phyloP scores from a whole-genome alignment of 2,329 filamentous ascomycete genomes.

The Paramyrothecium roridum region DNA sequence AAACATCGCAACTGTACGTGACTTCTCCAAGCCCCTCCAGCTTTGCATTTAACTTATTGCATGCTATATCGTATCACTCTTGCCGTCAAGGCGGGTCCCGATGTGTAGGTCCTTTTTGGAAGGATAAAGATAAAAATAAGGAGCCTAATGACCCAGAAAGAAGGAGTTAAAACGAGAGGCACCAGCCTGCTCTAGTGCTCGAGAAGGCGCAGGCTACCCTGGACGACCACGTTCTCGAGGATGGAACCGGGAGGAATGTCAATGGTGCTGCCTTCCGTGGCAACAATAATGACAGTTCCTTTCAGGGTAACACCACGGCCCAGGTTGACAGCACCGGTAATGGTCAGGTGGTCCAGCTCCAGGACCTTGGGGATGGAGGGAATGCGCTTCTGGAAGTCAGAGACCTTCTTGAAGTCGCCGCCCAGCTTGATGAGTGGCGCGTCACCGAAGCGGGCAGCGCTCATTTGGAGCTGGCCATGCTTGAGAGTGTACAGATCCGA shows the following conservation, averaged over 20 bases:
- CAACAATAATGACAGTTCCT: slow-evolving; percentile 98
- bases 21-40: neutral
- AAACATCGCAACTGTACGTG: neutral
- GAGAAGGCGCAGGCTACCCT: slow-evolving; percentile 81
- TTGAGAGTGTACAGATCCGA: slow-evolving; percentile 98
- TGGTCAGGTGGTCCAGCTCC: slow-evolving; percentile 91
- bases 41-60: neutral
- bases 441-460: slow-evolving; percentile 92
- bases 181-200: slow-evolving; percentile 51
- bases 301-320: slow-evolving; percentile 94
- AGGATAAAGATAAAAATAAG: neutral
- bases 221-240: slow-evolving; percentile 97
- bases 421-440: slow-evolving; percentile 98
- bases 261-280: slow-evolving; percentile 95
- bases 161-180: neutral
- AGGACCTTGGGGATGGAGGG: slow-evolving; percentile 86
- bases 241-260: slow-evolving; percentile 96
- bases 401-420: slow-evolving; percentile 99
- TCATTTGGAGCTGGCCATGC: slow-evolving; percentile 97
- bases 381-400: slow-evolving; percentile 88
- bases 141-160: neutral
- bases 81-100: neutral
- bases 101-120: neutral
- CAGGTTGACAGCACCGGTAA: slow-evolving; percentile 95
- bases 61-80: neutral